Conservation (phyloP, 2,329 filamentous ascomycete species). For the Ascochyta fabae region DNA sequence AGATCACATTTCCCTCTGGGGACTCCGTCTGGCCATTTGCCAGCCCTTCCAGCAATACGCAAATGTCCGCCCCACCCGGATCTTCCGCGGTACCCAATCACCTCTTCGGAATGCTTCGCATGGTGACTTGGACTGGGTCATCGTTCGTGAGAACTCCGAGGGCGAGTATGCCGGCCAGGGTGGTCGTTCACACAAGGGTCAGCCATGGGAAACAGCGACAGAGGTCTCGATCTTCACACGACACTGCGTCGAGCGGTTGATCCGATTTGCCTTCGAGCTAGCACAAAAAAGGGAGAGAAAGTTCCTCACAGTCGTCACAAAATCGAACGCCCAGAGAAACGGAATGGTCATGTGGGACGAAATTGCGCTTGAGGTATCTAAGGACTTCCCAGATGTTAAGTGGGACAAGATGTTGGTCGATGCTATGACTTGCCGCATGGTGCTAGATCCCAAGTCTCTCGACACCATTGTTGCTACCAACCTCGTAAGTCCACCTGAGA, state of each 20-base stretch:
- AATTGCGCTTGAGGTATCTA: constrained; percentile 61
- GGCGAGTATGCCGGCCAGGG: constrained; percentile 72
- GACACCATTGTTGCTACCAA: constrained; percentile 71
- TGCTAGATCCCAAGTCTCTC: constrained; percentile 63
- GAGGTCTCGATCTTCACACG: constrained; percentile 70
- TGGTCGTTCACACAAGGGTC: constrained; percentile 64
- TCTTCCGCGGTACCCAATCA: constrained; percentile 66
- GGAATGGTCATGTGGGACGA: constrained; percentile 75
- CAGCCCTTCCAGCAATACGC: constrained; percentile 64
- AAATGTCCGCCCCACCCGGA: constrained; percentile 65
- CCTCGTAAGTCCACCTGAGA: constrained; percentile 42
- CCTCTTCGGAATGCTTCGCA: constrained; percentile 61
- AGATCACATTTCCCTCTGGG: constrained; percentile 64
- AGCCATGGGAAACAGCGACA: constrained; percentile 66
- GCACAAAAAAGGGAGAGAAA: constrained; percentile 64
- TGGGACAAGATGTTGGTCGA: constrained; percentile 72
- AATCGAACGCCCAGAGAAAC: constrained; percentile 70
- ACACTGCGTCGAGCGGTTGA: constrained; percentile 63
- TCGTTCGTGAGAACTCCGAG: constrained; percentile 71
- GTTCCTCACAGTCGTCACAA: constrained; percentile 68
- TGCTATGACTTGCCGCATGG: constrained; percentile 71
- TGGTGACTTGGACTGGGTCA: constrained; percentile 70
- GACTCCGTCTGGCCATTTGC: constrained; percentile 62
- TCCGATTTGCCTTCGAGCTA: constrained; percentile 69
- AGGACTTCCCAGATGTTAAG: constrained; percentile 66